Evolutionary conservation across 306 rosid species (phyloP), one percentile per base, ranked within the genome.

Genomic region (Begonia loranthoides): DNA sequence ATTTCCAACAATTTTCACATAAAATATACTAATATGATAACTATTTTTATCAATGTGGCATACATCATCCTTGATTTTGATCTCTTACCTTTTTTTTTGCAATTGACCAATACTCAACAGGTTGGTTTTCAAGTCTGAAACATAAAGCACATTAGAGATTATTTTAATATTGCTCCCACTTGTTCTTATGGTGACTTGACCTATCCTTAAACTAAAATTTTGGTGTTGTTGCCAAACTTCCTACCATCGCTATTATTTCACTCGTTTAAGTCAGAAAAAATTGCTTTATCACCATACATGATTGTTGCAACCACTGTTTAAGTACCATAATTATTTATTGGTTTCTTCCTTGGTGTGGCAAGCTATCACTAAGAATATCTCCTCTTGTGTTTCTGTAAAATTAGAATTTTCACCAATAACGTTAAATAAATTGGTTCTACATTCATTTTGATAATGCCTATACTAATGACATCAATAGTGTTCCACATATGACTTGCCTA

Each of bases 401-500:
- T n/a, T n/a, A n/a, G n/a, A n/a, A n/a, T n/a, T n/a, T n/a, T n/a
- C n/a, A n/a, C n/a, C n/a, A n/a, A n/a, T n/a, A n/a, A n/a, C n/a
- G n/a, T n/a, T n/a, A n/a, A n/a, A n/a, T n/a, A n/a, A n/a, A n/a
- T n/a, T n/a, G n/a, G n/a, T n/a, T n/a, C n/a, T n/a, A n/a, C n/a
- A n/a, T n/a, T n/a, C n/a, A n/a, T n/a, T n/a, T n/a, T n/a, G n/a
- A n/a, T n/a, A n/a, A n/a, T n/a, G 43, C 8, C 6, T 10, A 39
- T 39, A 39, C 43, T 10, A 5, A 10, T 39, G 43, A 39, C 43
- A 39, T 39, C 43, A 5, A 10, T 5, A 39, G 43, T 10, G 10
- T 10, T 39, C 43, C 8, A 39, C 6, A 5, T 39, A 5, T 39
- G 65, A 60, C 50, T 60, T 60, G 36, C 50, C 21, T 60, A 4